phyloP scores from a whole-genome alignment of 306 rosid genomes.

The Cicer bijugum region DNA sequence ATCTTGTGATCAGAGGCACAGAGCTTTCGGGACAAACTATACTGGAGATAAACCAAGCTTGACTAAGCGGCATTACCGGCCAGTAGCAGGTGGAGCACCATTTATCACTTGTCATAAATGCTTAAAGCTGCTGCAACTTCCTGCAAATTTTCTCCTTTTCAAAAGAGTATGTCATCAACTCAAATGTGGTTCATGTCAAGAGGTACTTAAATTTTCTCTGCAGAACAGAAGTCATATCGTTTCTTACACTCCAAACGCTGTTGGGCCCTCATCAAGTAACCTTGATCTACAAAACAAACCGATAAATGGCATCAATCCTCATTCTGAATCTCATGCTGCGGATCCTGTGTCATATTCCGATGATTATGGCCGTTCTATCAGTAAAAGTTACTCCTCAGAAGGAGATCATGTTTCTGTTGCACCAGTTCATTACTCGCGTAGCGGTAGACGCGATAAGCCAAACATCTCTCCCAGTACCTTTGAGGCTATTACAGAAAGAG shows the following conservation, averaged over 20 bases:
- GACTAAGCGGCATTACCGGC: conserved; percentile 72
- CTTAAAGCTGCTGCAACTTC: conserved; percentile 67
- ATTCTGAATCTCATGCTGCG: conserved; percentile 43
- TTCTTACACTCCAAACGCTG: conserved; percentile 47
- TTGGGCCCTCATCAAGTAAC: conserved; percentile 54
- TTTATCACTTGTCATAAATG: conserved; percentile 75
- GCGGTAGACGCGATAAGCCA: conserved; percentile 33
- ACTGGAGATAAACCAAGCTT: conserved; percentile 55
- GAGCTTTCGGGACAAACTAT: conserved; percentile 51
- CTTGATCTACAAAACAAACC: conserved; percentile 43
- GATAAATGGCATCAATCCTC: conserved; percentile 40
- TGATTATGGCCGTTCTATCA: conserved; percentile 57
- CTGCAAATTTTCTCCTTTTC: conserved; percentile 81
- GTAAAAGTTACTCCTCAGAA: conserved; percentile 68
- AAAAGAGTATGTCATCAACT: conserved; percentile 68
- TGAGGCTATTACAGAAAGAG: conserved; percentile 47
- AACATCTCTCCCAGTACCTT: conserved; percentile 40
- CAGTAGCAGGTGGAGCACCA: conserved; percentile 92
- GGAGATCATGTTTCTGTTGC: conserved; percentile 47
- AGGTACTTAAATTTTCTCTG: conserved; percentile 78
- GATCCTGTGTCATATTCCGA: conserved; percentile 69
- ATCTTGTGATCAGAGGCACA: conserved; percentile 57
- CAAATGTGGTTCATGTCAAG: conserved; percentile 80
- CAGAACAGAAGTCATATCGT: conserved; percentile 60
- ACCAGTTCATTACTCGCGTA: conserved; percentile 22